These are phyloP conservation scores for Schwanniomyces yamadae DNA, from an alignment of 805 yeast genomes.

Conservation along the genomic window DNA sequence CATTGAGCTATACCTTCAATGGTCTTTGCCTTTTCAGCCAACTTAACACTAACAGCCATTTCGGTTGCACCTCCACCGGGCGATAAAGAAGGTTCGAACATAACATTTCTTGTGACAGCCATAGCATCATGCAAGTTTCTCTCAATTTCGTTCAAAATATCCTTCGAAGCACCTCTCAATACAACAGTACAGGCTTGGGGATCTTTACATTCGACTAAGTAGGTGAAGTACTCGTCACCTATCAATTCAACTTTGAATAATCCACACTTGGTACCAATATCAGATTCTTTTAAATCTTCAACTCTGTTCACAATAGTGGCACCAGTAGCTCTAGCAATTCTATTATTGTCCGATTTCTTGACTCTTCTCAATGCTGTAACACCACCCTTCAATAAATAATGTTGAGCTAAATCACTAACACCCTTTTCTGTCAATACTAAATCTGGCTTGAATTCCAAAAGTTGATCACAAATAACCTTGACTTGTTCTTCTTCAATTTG, in stretches of 20 bases:
- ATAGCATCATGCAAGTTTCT: slow-evolving; percentile 97
- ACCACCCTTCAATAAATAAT: slow-evolving; percentile 88
- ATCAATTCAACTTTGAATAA: slow-evolving; percentile 89
- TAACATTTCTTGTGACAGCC: slow-evolving; percentile 94
- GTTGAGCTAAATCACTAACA: slow-evolving; percentile 96
- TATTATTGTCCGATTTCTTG: slow-evolving; percentile 90
- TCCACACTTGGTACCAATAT: slow-evolving; percentile 87
- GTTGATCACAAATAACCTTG: slow-evolving; percentile 77
- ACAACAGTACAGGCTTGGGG: slow-evolving; percentile 94
- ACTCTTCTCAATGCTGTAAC: slow-evolving; percentile 92
- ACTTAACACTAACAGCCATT: slow-evolving; percentile 91
- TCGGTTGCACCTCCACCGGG: slow-evolving; percentile 99
- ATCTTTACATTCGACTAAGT: slow-evolving; percentile 70
- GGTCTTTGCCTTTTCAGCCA: slow-evolving; percentile 86
- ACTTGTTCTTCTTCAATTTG: slow-evolving; percentile 99
- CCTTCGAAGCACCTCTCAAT: slow-evolving; percentile 95
- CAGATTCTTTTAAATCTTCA: slow-evolving; percentile 89
- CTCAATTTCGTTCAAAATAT: slow-evolving; percentile 92
- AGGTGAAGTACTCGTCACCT: slow-evolving; percentile 96
- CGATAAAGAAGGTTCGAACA: slow-evolving; percentile 88
- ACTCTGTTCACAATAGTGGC: slow-evolving; percentile 95
- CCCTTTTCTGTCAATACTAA: slow-evolving; percentile 97
- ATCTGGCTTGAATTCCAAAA: slow-evolving; percentile 84
- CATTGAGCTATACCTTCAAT: slow-evolving; percentile 95
- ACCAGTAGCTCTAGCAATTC: slow-evolving; percentile 96